These are phyloP conservation scores for Chionographis japonica DNA, from an alignment of 106 monocot genomes.

Conservation along the genomic window DNA sequence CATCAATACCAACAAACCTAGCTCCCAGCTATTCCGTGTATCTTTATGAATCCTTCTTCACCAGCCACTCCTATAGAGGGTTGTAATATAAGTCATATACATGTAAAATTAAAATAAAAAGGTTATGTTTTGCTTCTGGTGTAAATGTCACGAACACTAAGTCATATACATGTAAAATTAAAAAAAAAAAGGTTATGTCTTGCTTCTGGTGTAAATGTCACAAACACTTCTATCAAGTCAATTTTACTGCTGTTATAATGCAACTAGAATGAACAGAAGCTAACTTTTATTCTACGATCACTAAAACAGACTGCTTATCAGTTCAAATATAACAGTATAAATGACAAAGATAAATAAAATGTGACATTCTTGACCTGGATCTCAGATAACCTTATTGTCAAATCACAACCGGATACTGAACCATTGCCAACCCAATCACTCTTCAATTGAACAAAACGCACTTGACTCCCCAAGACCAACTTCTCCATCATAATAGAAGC, in stretches of 20 bases:
- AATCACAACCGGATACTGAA: constrained; percentile 56
- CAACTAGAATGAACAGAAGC: too few relatives aligned
- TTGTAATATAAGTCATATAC: too few relatives aligned
- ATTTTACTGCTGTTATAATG: background rate
- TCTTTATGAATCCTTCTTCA: too few relatives aligned
- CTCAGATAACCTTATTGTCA: constrained; percentile 53
- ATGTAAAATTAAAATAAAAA: too few relatives aligned
- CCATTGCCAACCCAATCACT: constrained; percentile 69
- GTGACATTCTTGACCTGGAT: constrained; percentile 50
- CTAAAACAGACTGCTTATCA: too few relatives aligned
- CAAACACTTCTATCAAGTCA: background rate
- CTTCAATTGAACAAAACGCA: constrained; percentile 10
- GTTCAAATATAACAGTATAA: too few relatives aligned
- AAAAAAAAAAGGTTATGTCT: too few relatives aligned
- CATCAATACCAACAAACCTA: too few relatives aligned
- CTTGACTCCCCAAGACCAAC: constrained; percentile 8
- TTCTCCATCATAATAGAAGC: constrained; percentile 54
- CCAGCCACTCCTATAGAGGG: too few relatives aligned
- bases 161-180: background rate
- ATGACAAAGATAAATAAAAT: background rate
- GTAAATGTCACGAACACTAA: background rate
- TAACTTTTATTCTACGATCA: too few relatives aligned
- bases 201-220: background rate
- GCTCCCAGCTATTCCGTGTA: too few relatives aligned
- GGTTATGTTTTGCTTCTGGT: too few relatives aligned